Conservation (phyloP, 805 yeast genomes). For the Ogataea zsoltii region DNA sequence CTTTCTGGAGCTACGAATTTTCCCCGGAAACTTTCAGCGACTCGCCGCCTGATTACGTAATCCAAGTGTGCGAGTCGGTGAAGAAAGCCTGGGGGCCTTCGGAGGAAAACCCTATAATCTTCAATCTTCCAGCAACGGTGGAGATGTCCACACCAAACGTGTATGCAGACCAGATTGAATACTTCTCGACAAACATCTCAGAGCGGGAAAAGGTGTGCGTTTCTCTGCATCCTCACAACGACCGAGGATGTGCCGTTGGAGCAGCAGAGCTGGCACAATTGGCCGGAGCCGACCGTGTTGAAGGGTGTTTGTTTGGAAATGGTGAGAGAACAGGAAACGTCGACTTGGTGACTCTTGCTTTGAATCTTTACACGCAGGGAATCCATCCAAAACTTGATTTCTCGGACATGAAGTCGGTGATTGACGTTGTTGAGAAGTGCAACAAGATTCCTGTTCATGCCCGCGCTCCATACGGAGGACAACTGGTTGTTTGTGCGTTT, state of each 20-base stretch:
- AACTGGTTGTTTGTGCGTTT: conserved; percentile 76
- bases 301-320: conserved; percentile 80
- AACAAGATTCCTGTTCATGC: conserved; percentile 74
- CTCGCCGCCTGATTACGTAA: conserved; percentile 70
- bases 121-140: conserved; percentile 80
- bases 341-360: conserved; percentile 71
- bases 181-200: conserved; percentile 62
- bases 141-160: conserved; percentile 76
- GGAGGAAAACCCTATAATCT: conserved; percentile 67
- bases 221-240: conserved; percentile 78
- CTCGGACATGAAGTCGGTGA: conserved; percentile 64
- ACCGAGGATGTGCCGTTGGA: conserved; percentile 85
- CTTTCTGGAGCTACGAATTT: conserved; percentile 71
- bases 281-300: conserved; percentile 84
- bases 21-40: conserved; percentile 80
- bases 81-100: conserved; percentile 78
- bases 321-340: conserved; percentile 88
- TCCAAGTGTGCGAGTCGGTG: conserved; percentile 78
- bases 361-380: conserved; percentile 78
- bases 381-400: conserved; percentile 70
- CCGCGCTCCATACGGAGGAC: conserved; percentile 82
- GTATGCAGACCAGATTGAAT: conserved; percentile 80
- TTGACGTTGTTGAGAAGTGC: conserved; percentile 71
- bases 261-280: conserved; percentile 74
- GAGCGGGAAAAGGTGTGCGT: conserved; percentile 71